These are phyloP conservation scores for Monilinia laxa DNA, from an alignment of 2,329 filamentous ascomycete species.

Conservation along the genomic window DNA sequence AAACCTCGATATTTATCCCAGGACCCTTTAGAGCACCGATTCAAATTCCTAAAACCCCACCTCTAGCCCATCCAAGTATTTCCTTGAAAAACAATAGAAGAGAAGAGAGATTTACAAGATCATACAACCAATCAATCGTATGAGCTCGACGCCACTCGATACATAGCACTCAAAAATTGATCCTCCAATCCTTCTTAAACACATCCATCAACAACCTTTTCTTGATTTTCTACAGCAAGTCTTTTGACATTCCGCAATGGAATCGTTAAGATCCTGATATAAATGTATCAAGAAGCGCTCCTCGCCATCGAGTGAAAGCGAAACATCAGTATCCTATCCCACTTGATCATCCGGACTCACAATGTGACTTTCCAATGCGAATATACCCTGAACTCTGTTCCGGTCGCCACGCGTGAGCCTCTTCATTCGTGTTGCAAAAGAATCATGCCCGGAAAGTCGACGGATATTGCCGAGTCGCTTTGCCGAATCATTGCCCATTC, in stretches of 20 bases:
- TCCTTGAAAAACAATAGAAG: constrained; percentile 44
- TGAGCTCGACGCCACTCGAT: constrained; percentile 49
- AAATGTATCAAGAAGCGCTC: constrained; percentile 47
- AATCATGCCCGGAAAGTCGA: constrained; percentile 48
- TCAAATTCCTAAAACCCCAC: constrained; percentile 41
- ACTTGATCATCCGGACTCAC: too few species aligned
- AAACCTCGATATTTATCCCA: constrained; percentile 43
- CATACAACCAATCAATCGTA: constrained; percentile 54
- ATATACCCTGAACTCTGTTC: too few species aligned
- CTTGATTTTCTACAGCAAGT: constrained; percentile 49
- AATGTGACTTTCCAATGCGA: too few species aligned
- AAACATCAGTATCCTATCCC: too few species aligned
- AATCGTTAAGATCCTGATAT: too few species aligned
- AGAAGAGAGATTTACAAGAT: constrained; percentile 50
- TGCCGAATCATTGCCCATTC: constrained; percentile 46
- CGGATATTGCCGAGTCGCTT: constrained; percentile 44
- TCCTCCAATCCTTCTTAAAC: constrained; percentile 45
- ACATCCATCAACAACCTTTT: constrained; percentile 44
- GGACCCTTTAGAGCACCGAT: constrained; percentile 46
- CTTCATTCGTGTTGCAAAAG: constrained; percentile 46
- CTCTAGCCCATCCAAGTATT: constrained; percentile 41
- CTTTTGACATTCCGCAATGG: constrained; percentile 46
- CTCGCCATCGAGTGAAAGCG: too few species aligned
- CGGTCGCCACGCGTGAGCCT: constrained; percentile 45
- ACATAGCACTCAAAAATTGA: constrained; percentile 45